Base-by-base conservation (phyloP, 805 yeast genomes). In the Saccharomycopsis babjevae region DNA sequence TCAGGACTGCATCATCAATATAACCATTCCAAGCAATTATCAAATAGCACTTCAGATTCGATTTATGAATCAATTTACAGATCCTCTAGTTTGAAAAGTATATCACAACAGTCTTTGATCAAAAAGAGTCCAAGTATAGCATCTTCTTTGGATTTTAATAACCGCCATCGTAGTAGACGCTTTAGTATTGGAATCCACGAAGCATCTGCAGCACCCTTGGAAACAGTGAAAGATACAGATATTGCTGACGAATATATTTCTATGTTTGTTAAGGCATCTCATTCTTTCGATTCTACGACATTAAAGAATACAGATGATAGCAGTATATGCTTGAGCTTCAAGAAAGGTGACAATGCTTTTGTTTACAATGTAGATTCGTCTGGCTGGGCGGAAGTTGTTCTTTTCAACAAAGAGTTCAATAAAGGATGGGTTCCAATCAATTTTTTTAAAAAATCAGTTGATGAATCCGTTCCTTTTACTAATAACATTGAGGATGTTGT, bases 361-460 rank as follows among this genome's bases (percentile, higher is more conserved):
- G 88, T 88, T 4, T 91, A 87, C 67, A 81, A 88, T 7, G 81
- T 87, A 25, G 94, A 88, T 70, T 85, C 85, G 59, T 84, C 90
- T 22, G 96, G 94, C 0, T 88, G 96, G 96, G 93, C 92, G 62
- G 96, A 88, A 70, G 94, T 88, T 1, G 88, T 92, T 0, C 68
- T 87, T 43, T 72, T 88, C 8, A 84, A 82, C 60, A 76, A 84
- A 15, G 52, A 46, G 10, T 74, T 84, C 58, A 78, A 79, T 66
- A 74, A 90, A 64, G 96, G 96, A 18, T 88, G 96, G 96, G 89
- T 88, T 18, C 96, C 96, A 2, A 84, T 88, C 79, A 88, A 88
- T 68, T 88, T 86, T 72, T 88, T 88, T 67, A 73, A 84, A 5
- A 77, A 75, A 62, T 69, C 74, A 3, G 67, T 83, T 3, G 71